These are phyloP conservation scores for Arachnopeziza araneosa DNA, from an alignment of 2,329 filamentous ascomycete genomes.

Conservation along the genomic window DNA sequence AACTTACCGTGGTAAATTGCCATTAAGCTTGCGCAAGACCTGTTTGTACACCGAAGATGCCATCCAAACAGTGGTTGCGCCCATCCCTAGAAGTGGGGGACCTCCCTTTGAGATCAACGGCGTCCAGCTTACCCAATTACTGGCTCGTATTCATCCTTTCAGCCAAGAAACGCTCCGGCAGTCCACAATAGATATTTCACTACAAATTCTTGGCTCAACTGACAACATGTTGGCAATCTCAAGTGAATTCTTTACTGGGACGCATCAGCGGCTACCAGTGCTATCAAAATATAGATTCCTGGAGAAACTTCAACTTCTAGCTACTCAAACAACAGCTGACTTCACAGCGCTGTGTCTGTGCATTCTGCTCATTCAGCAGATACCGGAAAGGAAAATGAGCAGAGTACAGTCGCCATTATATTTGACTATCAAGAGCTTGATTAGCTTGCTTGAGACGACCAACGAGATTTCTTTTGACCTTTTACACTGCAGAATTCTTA, in stretches of 20 bases:
- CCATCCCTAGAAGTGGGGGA: background rate
- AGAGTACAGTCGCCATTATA: background rate
- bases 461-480: conserved; percentile 1
- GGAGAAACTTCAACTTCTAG: conserved; percentile 1
- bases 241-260: conserved; percentile 3
- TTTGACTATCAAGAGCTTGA: conserved; percentile 4
- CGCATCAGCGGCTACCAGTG: conserved; percentile 2
- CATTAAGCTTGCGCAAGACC: background rate
- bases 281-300: conserved; percentile 3
- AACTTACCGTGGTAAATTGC: background rate
- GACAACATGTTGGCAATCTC: background rate
- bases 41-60: background rate
- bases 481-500: conserved; percentile 3
- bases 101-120: background rate
- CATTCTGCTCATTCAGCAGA: conserved; percentile 6
- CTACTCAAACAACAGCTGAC: background rate
- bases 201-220: conserved; percentile 3
- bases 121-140: background rate
- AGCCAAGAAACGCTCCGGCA: conserved; percentile 3
- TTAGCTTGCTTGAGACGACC: conserved; percentile 3
- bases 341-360: conserved; percentile 3
- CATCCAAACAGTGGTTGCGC: background rate
- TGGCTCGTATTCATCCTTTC: conserved; percentile 1
- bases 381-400: background rate
- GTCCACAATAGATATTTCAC: conserved; percentile 2